Evolutionary conservation across 805 yeast species (phyloP).

Genomic region (Ascoidea tarda): DNA sequence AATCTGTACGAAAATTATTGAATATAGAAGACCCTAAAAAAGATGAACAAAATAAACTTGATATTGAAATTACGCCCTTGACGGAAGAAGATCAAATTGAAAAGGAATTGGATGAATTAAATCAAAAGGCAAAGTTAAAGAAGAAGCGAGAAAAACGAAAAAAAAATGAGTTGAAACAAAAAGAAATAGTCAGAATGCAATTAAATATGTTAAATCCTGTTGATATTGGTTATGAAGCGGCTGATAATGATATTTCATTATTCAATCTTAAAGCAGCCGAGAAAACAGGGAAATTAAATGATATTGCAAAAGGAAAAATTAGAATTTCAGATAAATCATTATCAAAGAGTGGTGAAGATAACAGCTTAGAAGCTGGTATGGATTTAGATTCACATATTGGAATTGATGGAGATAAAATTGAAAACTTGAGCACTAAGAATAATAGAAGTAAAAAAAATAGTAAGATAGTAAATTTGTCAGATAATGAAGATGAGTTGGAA

Average conservation of each 20-base stretch:
- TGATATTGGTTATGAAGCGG: constrained; percentile 91
- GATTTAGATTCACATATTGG: constrained; percentile 43
- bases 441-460: constrained; percentile 15
- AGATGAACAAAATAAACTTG: constrained; percentile 30
- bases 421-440: constrained; percentile 18
- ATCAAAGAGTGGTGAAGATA: constrained; percentile 2
- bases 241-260: constrained; percentile 36
- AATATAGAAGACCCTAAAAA: constrained; percentile 48
- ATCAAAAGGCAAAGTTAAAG: constrained; percentile 55
- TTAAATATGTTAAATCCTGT: constrained; percentile 90
- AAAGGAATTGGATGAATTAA: constrained; percentile 63
- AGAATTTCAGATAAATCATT: constrained; percentile 20
- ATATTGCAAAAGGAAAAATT: constrained; percentile 66
- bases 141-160: constrained; percentile 71
- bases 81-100: constrained; percentile 87
- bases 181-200: constrained; percentile 83
- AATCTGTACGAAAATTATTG: constrained; percentile 64
- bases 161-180: constrained; percentile 71
- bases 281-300: constrained; percentile 68
- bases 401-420: constrained; percentile 36
- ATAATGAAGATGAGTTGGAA: constrained; percentile 58
- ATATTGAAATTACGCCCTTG: constrained; percentile 53
- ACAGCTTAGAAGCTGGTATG: constrained; percentile 33
- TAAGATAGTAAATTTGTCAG: constrained; percentile 23
- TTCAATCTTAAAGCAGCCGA: constrained; percentile 80